Evolutionary conservation across 2,329 filamentous ascomycete species (phyloP), one percentile per base, ranked within the genome.

Genomic region (Paracorniculantispora psalliotae): DNA sequence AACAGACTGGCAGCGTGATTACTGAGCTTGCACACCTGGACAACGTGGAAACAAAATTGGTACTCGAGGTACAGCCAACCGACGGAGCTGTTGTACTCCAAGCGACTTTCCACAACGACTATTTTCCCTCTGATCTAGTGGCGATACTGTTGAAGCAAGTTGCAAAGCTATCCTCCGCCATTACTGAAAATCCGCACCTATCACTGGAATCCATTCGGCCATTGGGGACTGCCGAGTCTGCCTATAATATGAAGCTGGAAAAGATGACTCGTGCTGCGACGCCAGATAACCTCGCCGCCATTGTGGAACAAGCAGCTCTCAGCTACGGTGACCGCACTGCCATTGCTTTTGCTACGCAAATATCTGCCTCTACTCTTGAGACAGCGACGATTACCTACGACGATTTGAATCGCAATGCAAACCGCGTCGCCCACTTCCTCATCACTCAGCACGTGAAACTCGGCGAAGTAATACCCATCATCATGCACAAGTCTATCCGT

Each of bases 11-110:
- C 1, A 65, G 71, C 3, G 37, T 69, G 2, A 75, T 93, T 0
- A 71, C 67, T 10, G 77, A 91, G 57, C 69, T 83, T 0, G 79
- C 81, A 26, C 85, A 88, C 55, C 71, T 80, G 5, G 92, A 97
- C 68, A 82, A 83, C 23, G 76, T 94, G 7, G 92, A 96, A 68
- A 92, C 90, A 44, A 85, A 84, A 58, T 68, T 96, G 1, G 80
- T 92, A 2, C 69, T 96, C 7, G 92, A 96, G 67, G 77, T 94
- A 13, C 87, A 92, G 69, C 91, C 92, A 0, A 69, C 64, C 2
- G 66, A 69, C 0, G 71, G 77, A 13, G 61, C 62, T 3, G 82
- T 76, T 60, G 54, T 60, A 1, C 74, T 80, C 26, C 75, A 78
- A 19, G 66, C 78, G 19, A 85, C 82, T 0, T 80, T 77, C 62